Evolutionary conservation across 2,329 filamentous ascomycete genomes (phyloP), one percentile per base, ranked within the genome.

Genomic region (Stagonosporopsis rhizophila): DNA sequence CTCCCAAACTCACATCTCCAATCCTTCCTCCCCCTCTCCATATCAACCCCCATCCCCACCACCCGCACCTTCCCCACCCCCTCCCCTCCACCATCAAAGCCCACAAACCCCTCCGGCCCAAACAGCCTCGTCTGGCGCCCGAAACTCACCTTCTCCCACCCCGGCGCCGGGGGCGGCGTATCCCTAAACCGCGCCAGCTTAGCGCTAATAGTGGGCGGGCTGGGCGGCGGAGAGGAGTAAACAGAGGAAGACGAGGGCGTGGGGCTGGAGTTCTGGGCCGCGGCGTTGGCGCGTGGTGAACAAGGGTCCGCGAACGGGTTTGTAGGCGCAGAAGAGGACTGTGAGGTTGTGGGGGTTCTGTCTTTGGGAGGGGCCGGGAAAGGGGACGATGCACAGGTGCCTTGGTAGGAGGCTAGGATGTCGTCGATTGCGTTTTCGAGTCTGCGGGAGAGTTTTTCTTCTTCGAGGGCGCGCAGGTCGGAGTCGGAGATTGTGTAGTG

Each of bases 121-220:
- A 51, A 51, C 22, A 51, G n/a, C 40, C 30, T 44, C 39, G 48
- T 51, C 48, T 39, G 30, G 6, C 48, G 22, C n/a, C 40, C 48
- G 17, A 51, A 51, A 19, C 37, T 12, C 1, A 44, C 30, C 11
- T 44, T 44, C 9, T 51, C 48, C 48, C 48, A 51, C 23, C 32
- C 28, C 6, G 40, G 48, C 40, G 48, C 50, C 17, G 50, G 42
- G 9, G 50, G 50, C 11, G 50, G 50, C 25, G 50, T 52, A 17
- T 52, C 40, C 14, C 27, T 25, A 7, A 52, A 46, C 8, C 34
- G 14, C 35, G 46, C 17, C 5, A 45, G 25, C 15, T 11, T 32
- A 1, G 39, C 39, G 3, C 2, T 15, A 17, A 37, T 14, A 17
- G 20, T 27, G 6, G 38, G 38, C 25, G 45, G 17, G 14, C 34